Conservation (phyloP, 1,139 yeast species). For the Scheffersomyces titani region DNA sequence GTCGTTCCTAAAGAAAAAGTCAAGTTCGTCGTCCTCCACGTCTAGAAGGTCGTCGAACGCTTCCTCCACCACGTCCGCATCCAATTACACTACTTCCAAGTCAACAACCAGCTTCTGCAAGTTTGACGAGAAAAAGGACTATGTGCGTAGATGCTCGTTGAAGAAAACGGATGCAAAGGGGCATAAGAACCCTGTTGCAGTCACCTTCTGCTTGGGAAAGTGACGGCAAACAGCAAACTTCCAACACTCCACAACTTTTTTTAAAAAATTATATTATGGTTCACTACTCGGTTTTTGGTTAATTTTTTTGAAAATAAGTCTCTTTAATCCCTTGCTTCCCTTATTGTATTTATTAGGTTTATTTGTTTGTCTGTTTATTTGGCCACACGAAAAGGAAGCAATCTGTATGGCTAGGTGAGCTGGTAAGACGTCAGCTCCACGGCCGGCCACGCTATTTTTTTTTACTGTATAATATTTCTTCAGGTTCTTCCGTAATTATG, state of each 20-base stretch:
- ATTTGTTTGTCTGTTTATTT: neutral
- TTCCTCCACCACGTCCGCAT: neutral
- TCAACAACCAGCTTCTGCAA: constrained; percentile 20
- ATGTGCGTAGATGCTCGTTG: constrained; percentile 39
- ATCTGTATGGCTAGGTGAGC: neutral
- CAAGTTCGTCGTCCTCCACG: neutral
- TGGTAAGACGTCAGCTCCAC: neutral
- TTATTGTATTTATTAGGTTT: neutral
- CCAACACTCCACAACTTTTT: neutral
- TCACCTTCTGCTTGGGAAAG: constrained; percentile 43
- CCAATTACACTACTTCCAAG: neutral
- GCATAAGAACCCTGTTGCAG: constrained; percentile 29
- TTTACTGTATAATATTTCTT: neutral
- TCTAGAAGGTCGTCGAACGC: neutral
- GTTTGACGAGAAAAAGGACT: constrained; percentile 49
- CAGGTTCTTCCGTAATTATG: neutral
- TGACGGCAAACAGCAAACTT: neutral
- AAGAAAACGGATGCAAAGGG: constrained; percentile 19
- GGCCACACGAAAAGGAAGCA: neutral
- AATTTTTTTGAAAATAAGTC: neutral
- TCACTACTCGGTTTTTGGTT: neutral
- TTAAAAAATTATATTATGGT: neutral
- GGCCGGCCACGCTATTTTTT: neutral
- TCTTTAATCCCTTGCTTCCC: neutral
- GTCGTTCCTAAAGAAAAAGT: neutral